Conservation (phyloP, 2,329 filamentous ascomycete genomes). For the Rachicladosporium sp. region DNA sequence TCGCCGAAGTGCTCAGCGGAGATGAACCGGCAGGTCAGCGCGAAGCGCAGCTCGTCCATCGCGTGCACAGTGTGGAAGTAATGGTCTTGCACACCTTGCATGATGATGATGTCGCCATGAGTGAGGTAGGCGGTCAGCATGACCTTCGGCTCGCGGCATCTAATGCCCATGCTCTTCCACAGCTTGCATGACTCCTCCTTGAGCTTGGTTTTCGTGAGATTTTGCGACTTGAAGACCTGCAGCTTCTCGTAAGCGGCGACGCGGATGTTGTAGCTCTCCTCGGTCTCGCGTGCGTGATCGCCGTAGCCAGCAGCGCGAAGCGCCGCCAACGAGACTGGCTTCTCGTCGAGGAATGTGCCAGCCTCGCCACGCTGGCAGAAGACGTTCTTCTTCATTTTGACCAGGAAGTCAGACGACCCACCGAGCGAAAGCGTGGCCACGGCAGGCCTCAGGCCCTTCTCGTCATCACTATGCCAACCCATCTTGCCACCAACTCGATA, state of each 20-base stretch:
- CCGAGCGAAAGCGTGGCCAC: conserved; percentile 52
- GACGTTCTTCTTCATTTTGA: conserved; percentile 44
- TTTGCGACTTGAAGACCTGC: too few species aligned
- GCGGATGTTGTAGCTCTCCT: too few species aligned
- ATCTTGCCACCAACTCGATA: conserved; percentile 52
- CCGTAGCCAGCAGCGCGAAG: not conserved
- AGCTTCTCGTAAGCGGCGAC: too few species aligned
- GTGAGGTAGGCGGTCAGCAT: conserved; percentile 37
- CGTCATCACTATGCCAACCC: conserved; percentile 56
- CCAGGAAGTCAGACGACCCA: conserved; percentile 44
- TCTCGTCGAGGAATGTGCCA: conserved; percentile 21
- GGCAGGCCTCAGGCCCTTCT: conserved; percentile 48
- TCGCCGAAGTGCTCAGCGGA: conserved; percentile 31
- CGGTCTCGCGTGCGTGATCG: too few species aligned
- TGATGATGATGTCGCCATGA: conserved; percentile 54
- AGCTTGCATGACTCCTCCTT: too few species aligned
- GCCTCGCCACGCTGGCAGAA: conserved; percentile 25
- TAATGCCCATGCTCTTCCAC: too few species aligned
- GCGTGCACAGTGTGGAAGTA: conserved; percentile 49
- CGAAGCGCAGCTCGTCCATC: conserved; percentile 41
- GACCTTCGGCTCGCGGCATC: too few species aligned
- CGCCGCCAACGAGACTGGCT: conserved; percentile 11
- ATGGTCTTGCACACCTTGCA: conserved; percentile 52
- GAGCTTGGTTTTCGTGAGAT: too few species aligned
- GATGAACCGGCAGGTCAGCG: conserved; percentile 45